Conservation (phyloP, 495 filamentous ascomycete species). For the Penicillium coffeae region DNA sequence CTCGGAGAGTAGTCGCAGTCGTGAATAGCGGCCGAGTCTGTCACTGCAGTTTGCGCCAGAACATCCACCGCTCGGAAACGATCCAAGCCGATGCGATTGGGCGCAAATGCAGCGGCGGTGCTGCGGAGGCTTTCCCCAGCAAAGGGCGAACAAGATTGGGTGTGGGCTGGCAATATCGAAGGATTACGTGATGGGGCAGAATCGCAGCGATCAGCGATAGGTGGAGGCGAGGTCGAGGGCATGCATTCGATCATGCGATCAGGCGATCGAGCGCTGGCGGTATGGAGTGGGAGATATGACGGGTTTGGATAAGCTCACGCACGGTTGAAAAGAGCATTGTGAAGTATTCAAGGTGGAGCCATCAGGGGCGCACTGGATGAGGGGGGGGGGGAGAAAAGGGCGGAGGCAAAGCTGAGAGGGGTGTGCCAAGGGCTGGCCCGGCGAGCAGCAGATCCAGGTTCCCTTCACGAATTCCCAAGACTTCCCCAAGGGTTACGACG, state of each 20-base stretch:
- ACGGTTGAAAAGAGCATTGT: conserved; percentile 5
- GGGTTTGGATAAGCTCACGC: conserved; percentile 1
- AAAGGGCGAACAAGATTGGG: background rate
- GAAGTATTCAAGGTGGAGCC: conserved; percentile 17
- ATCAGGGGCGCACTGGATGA: conserved; percentile 7
- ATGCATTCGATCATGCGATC: too few relatives aligned
- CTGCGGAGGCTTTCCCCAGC: background rate
- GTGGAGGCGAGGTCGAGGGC: too few relatives aligned
- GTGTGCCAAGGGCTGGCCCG: conserved; percentile 16
- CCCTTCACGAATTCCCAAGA: background rate
- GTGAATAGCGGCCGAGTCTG: too few relatives aligned
- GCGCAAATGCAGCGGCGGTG: background rate
- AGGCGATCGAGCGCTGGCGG: too few relatives aligned
- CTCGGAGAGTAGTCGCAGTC: background rate
- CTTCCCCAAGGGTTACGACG: conserved; percentile 1
- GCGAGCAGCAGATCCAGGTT: conserved; percentile 17
- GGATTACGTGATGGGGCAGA: too few relatives aligned
- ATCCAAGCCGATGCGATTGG: background rate
- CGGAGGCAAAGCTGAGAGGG: conserved; percentile 18
- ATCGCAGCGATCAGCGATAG: too few relatives aligned
- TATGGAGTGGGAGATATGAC: background rate
- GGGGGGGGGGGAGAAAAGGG: conserved; percentile 3
- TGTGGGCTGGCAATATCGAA: background rate
- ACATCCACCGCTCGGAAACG: too few relatives aligned
- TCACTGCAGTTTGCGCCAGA: too few relatives aligned